Evolutionary conservation across 345 rosid species (phyloP), one percentile per base, ranked within the genome.

Genomic region (Euclidium syriacum): DNA sequence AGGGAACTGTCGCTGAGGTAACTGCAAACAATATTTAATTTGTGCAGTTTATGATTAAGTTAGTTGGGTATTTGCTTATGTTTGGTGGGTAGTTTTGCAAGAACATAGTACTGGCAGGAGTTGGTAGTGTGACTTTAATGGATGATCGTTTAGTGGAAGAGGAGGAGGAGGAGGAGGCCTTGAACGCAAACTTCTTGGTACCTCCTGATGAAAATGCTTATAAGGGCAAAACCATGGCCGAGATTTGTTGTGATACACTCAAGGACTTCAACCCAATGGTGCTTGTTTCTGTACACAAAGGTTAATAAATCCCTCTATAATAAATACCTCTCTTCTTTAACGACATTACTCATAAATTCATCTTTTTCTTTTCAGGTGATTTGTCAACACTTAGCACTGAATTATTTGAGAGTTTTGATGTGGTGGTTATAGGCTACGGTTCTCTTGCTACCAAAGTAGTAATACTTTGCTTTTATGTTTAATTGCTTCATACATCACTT

Each of bases 191-290:
- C 75, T 90, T 94, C 62, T 75, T 94, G 73, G 76, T 94, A 18
- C 82, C 81, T 0, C 87, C 87, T 10, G 83, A 85, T 36, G 88
- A 85, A 62, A 76, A 58, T 60, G 69, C 56, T 16, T 74, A 62
- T 15, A 9, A 49, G 46, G 88, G 91, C 61, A 87, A 80, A 73
- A 80, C 88, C 1, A 79, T 87, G 39, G 95, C 99, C 4, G 96
- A 94, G 70, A 76, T 94, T 63, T 90, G 99, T 62, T 68, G 90
- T 63, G 78, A 80, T 70, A 84, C 96, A 43, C 74, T 94, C 75
- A 79, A 80, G 72, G 99, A 86, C 42, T 94, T 94, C 60, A 94
- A 94, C 44, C 95, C 95, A 5, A 87, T 90, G 99, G 97, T 94
- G 62, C 85, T 65, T 56, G 99, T 90, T 70, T 85, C 84, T 0